Base-by-base conservation (phyloP, 1,139 yeast species). In the Saccharomyces pastorianus region DNA sequence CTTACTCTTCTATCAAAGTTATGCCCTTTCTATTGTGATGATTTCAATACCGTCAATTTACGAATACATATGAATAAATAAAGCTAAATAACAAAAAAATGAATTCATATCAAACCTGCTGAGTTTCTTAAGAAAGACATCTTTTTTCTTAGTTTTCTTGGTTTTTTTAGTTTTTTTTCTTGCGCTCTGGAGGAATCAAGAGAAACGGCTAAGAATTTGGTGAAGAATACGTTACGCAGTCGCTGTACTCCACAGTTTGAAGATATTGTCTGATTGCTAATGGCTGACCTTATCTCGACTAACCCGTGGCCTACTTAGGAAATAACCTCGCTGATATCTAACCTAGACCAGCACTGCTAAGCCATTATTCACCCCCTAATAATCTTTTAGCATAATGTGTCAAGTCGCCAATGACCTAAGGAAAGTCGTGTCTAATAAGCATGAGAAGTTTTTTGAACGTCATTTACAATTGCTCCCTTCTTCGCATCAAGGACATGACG, bases 401-500 rank as follows among this genome's bases (percentile, higher is more conserved):
- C 42, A 38, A 14, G 42, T 38, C 4, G 23, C 42, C 23, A 38
- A 7, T 17, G 42, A 38, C 13, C 4, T 38, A 8, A 38, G 13
- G 25, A 38, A 38, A 8, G 25, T 49, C 0, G 8, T 49, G 7
- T 20, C 25, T n/a, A 42, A 53, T 31, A 67, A 61, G 51, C 70
- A 66, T 55, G 42, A 58, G n/a, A 64, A 57, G 44, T 68, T 58
- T 52, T 42, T 66, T 29, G 57, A 60, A 34, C 61, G 70, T 26
- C 71, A 68, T 53, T 51, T 68, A 34, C 20, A 49, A 2, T 27
- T 68, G 14, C 52, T 68, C n/a, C 71, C 71, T 2, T 51, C 66
- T 6, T 54, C 59, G 6, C 62, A 60, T 48, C 68, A 67, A 54
- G 55, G 60, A n/a, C 57, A 63, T 47, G 71, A 67, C 51, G 64